Percentiles rank a stretch among this genome's conserved stretches.
Evolutionary conservation across 352 stramenopile genomes (phyloP).

Genomic region (Aphanomyces invadans): DNA sequence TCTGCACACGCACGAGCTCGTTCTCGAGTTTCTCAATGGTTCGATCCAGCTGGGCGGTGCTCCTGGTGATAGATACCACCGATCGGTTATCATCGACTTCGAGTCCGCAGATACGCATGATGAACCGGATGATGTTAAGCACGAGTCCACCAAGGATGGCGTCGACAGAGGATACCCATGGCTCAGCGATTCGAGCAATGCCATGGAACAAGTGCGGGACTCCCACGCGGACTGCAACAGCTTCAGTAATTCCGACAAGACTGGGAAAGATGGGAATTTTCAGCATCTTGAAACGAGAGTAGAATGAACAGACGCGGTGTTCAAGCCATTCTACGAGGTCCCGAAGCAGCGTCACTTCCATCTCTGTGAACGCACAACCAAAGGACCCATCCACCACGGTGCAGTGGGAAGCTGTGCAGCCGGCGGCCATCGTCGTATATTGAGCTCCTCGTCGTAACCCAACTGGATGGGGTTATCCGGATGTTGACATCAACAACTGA

Average conservation of each 20-base stretch:
- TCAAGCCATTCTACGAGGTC: constrained; percentile 7
- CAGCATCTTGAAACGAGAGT: constrained; percentile 1
- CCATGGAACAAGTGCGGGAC: background rate
- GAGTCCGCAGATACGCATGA: background rate
- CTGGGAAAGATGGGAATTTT: background rate
- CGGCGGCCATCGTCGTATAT: no score
- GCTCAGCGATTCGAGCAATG: background rate
- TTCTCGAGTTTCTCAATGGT: background rate
- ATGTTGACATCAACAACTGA: background rate
- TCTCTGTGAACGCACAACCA: background rate
- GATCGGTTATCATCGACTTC: background rate
- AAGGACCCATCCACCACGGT: background rate
- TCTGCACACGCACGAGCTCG: background rate
- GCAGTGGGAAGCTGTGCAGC: background rate
- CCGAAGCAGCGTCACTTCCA: constrained; percentile 16
- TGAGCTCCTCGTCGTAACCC: no score
- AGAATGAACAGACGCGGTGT: background rate
- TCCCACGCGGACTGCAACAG: constrained; percentile 7
- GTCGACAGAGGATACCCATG: constrained; percentile 9
- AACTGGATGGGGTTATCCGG: background rate
- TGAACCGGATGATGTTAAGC: constrained; percentile 5
- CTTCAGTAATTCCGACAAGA: constrained; percentile 6
- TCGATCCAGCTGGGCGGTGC: background rate
- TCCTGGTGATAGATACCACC: background rate
- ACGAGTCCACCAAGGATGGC: constrained; percentile 1